These are phyloP conservation scores for Metschnikowia amazonensis DNA, from an alignment of 805 yeast genomes.

Conservation along the genomic window DNA sequence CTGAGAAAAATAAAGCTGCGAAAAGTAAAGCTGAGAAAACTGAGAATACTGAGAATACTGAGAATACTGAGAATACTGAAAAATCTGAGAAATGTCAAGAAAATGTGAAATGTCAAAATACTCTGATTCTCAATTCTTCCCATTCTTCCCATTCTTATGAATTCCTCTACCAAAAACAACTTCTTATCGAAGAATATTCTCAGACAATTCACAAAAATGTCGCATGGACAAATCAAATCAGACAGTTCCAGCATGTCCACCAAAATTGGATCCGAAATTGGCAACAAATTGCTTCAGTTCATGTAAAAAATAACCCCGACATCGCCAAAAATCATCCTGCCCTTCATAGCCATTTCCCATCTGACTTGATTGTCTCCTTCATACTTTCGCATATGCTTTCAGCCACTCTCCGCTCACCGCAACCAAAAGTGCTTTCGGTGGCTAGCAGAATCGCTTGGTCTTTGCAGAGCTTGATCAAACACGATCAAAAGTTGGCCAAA, in stretches of 20 bases:
- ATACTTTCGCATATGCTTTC: slow-evolving; percentile 20
- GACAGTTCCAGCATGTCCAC: slow-evolving; percentile 1
- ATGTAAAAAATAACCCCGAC: slow-evolving; percentile 3
- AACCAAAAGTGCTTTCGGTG: slow-evolving; percentile 18
- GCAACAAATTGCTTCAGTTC: not conserved
- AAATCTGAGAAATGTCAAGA: too few relatives aligned
- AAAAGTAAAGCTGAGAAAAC: too few relatives aligned
- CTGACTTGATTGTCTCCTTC: slow-evolving; percentile 16
- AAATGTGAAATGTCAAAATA: too few relatives aligned
- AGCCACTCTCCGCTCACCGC: slow-evolving; percentile 17
- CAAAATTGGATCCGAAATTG: slow-evolving; percentile 2
- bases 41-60: too few relatives aligned
- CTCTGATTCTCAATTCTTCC: too few relatives aligned
- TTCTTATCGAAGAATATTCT: slow-evolving; percentile 26
- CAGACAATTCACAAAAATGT: slow-evolving; percentile 6
- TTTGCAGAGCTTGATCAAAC: slow-evolving; percentile 1
- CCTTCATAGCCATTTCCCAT: slow-evolving; percentile 13
- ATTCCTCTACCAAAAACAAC: slow-evolving; percentile 26
- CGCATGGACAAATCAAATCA: not conserved
- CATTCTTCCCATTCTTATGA: too few relatives aligned
- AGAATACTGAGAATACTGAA: too few relatives aligned
- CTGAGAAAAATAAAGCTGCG: too few relatives aligned
- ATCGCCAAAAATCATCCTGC: slow-evolving; percentile 3
- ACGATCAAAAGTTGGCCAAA: not conserved
- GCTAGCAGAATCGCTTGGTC: slow-evolving; percentile 8